A percentile compares a stretch with the other conserved stretches of the same genome.
Evolutionary conservation across 768 basidiomycete species (phyloP).

Genomic region (Amanita molliuscula): DNA sequence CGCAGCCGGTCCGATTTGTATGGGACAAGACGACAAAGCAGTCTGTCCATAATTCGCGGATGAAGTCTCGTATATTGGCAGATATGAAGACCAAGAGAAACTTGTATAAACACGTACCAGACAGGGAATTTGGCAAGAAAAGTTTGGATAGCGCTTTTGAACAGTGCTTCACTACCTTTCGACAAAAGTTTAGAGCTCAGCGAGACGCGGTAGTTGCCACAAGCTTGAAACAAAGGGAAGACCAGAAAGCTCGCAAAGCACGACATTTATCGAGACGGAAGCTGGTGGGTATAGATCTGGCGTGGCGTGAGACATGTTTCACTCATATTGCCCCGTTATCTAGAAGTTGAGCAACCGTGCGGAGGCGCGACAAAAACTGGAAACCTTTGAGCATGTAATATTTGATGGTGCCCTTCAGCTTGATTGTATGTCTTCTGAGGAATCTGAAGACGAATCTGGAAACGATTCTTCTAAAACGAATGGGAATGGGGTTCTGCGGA

Average conservation of each 20-base stretch:
- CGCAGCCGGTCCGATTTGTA: conserved; percentile 62
- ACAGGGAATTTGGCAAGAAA: conserved; percentile 57
- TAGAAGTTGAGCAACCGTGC: conserved; percentile 65
- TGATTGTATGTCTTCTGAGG: conserved; percentile 78
- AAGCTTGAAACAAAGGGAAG: conserved; percentile 42
- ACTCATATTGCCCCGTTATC: conserved; percentile 4
- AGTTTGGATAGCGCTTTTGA: conserved; percentile 55
- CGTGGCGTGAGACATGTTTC: conserved; percentile 7
- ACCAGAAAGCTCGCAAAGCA: conserved; percentile 49
- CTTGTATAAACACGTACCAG: conserved; percentile 52
- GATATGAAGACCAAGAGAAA: conserved; percentile 49
- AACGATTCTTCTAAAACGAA: conserved; percentile 15
- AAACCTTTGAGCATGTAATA: conserved; percentile 44
- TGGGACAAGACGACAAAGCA: conserved; percentile 75
- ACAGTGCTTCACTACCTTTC: conserved; percentile 56
- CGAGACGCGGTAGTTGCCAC: conserved; percentile 34
- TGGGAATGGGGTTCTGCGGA: conserved; percentile 31
- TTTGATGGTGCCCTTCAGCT: conserved; percentile 64
- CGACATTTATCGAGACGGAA: conserved; percentile 54
- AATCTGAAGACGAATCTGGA: conserved; percentile 48
- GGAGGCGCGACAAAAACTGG: conserved; percentile 43
- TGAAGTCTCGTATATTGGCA: conserved; percentile 54
- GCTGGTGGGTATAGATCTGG: conserved; percentile 31
- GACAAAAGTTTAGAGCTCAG: conserved; percentile 59
- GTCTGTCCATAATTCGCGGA: conserved; percentile 61